Conservation (phyloP, 495 filamentous ascomycete species). For the Penicillium cinerascens region DNA sequence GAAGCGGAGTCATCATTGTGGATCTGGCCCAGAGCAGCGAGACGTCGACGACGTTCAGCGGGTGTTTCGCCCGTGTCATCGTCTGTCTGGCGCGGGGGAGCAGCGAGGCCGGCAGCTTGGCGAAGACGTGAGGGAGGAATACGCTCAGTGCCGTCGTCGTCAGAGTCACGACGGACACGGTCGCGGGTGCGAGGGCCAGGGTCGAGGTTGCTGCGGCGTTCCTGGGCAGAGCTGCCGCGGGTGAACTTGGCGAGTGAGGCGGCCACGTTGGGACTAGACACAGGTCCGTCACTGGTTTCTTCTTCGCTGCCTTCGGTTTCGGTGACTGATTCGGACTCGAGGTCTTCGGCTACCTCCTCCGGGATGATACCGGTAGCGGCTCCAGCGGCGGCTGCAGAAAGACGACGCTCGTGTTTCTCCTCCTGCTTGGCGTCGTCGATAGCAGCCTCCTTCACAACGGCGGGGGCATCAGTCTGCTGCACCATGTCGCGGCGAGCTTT, state of each 20-base stretch:
- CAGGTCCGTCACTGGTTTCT: slow-evolving; percentile 20
- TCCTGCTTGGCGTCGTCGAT: slow-evolving; percentile 39
- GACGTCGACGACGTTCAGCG: slow-evolving; percentile 75
- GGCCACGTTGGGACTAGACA: slow-evolving; percentile 45
- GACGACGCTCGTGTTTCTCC: slow-evolving; percentile 25
- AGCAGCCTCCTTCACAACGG: slow-evolving; percentile 55
- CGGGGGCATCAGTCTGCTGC: slow-evolving; percentile 62
- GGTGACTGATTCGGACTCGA: slow-evolving; percentile 26
- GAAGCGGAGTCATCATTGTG: slow-evolving; percentile 56
- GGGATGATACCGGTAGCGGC: slow-evolving; percentile 15
- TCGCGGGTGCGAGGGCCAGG: slow-evolving; percentile 26
- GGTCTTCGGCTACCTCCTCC: slow-evolving; percentile 20
- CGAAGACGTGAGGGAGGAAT: slow-evolving; percentile 45
- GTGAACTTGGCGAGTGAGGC: slow-evolving; percentile 42
- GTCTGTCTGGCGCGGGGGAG: slow-evolving; percentile 22
- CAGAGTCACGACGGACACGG: slow-evolving; percentile 45
- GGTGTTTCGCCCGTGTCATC: slow-evolving; percentile 68
- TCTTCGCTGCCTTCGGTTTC: slow-evolving; percentile 32
- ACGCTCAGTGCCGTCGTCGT: slow-evolving; percentile 58
- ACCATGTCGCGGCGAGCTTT: slow-evolving; percentile 68
- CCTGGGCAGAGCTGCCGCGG: slow-evolving; percentile 45
- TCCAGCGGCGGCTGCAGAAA: slow-evolving; percentile 18
- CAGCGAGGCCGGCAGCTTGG: slow-evolving; percentile 32
- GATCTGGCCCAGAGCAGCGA: slow-evolving; percentile 73
- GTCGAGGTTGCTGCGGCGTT: slow-evolving; percentile 42